Evolutionary conservation across 2,329 filamentous ascomycete species (phyloP), one percentile per base, ranked within the genome.

Genomic region (Escovopsis sp.): DNA sequence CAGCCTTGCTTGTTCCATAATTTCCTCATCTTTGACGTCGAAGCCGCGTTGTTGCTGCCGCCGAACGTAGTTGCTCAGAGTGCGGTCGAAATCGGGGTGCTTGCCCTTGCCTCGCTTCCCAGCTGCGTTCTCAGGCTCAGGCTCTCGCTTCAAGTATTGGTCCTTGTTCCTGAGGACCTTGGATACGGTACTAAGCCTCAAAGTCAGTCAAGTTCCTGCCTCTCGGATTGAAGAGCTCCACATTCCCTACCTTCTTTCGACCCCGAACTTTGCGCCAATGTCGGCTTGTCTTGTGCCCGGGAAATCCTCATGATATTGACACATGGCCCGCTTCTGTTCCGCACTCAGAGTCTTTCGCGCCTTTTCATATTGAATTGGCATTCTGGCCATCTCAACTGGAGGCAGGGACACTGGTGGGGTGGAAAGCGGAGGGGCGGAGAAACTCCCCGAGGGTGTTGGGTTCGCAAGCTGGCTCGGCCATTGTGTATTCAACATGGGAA

Each of bases 121-220:
- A 6, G 85, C 84, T 36, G 87, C 47, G 38, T 51, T 50, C 37
- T 63, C 51, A 73, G 76, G 57, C 71, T 85, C 50, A 79, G 82
- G 59, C 85, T 87, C 54, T 84, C 84, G 77, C 54, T 81, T 83
- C 13, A 96, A 72, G 61, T 94, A 96, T 59, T 93, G 91, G 48
- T 98, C 91, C 65, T 89, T 94, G 55, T 94, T 81, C 41, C 89
- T 80, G 49, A 98, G 64, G 42, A 96, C 91, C 59, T 98, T 98
- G 42, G 91, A 98, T n/a, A 98, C 91, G 39, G 91, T 98, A 66
- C 91, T 98, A 47, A 57, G 55, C 44, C 35, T 40, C 12, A 33
- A 29, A 11, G 14, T 33, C 9, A 8, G 27, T 6, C 29, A 14
- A 40, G 34, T 55, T 62, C 53, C 63, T 54, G 53, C 44, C 35